phyloP scores from a whole-genome alignment of 179 eudicot species.

The Camellia oleifera region DNA sequence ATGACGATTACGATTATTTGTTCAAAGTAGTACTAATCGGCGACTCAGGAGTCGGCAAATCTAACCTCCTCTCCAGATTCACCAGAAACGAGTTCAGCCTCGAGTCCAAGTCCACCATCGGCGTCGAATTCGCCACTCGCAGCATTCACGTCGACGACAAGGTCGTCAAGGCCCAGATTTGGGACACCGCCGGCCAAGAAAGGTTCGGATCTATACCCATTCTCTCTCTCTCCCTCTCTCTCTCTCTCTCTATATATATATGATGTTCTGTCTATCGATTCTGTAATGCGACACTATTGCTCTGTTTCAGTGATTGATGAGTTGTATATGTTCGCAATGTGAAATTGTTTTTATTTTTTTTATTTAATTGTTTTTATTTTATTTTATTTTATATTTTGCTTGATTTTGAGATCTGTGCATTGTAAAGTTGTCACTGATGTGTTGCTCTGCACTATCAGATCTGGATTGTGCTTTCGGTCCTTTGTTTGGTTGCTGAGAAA shows the following conservation, averaged over 20 bases:
- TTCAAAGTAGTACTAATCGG: conserved; percentile 52
- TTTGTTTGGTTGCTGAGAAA: too few relatives aligned
- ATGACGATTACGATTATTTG: conserved; percentile 51
- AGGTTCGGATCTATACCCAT: conserved; percentile 15
- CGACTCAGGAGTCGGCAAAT: conserved; percentile 48
- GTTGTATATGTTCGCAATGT: too few relatives aligned
- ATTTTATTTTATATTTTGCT: background rate
- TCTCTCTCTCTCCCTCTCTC: background rate
- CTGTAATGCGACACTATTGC: background rate
- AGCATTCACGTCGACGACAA: conserved; percentile 47
- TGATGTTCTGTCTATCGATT: background rate
- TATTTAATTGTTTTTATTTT: too few relatives aligned
- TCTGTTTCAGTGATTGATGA: too few relatives aligned
- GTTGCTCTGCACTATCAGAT: background rate
- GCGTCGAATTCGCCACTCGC: conserved; percentile 55
- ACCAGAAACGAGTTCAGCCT: conserved; percentile 49
- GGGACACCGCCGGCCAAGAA: conserved; percentile 51
- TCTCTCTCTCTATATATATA: too few relatives aligned
- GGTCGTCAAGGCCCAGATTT: conserved; percentile 50
- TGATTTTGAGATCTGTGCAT: background rate
- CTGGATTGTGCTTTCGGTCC: background rate
- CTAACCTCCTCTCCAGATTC: conserved; percentile 41
- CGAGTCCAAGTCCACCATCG: conserved; percentile 53
- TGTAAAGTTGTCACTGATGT: background rate
- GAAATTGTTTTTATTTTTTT: too few relatives aligned